Conservation (phyloP, 345 rosid species). For the Mangifera indica region DNA sequence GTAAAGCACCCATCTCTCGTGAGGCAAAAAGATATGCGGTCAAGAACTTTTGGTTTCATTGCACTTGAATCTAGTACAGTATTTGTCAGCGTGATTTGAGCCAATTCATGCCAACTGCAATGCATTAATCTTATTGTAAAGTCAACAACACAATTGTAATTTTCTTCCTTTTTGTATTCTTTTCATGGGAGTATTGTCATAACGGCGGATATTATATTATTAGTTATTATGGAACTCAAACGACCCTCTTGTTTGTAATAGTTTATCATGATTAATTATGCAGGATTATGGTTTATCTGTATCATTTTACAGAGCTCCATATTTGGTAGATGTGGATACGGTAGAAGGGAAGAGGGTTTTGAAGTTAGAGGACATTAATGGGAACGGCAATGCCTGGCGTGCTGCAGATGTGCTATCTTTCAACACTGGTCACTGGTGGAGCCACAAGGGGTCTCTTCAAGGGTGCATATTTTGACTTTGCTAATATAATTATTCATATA, state of each 20-base stretch:
- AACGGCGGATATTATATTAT: no score
- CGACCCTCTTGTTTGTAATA: neutral
- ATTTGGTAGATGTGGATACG: constrained; percentile 77
- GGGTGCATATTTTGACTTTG: constrained; percentile 39
- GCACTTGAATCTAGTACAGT: neutral
- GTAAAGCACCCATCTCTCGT: neutral
- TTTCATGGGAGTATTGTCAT: neutral
- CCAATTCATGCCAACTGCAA: constrained; percentile 36
- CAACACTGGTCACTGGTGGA: constrained; percentile 99
- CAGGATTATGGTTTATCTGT: constrained; percentile 75
- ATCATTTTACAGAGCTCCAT: constrained; percentile 75
- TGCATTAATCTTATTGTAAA: constrained; percentile 8
- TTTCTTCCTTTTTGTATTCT: neutral
- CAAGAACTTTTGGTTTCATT: neutral
- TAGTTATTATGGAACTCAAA: no score
- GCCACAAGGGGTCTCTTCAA: constrained; percentile 67
- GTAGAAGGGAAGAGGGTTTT: constrained; percentile 72
- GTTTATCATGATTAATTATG: constrained; percentile 9
- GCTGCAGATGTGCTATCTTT: constrained; percentile 67
- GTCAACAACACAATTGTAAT: neutral
- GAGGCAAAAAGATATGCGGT: neutral
- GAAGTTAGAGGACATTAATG: constrained; percentile 61
- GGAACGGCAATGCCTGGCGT: constrained; percentile 69
- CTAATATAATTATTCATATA: neutral
- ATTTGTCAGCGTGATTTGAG: neutral